Conservation (phyloP, 148 eudicot genomes). For the Diospyros lotus region DNA sequence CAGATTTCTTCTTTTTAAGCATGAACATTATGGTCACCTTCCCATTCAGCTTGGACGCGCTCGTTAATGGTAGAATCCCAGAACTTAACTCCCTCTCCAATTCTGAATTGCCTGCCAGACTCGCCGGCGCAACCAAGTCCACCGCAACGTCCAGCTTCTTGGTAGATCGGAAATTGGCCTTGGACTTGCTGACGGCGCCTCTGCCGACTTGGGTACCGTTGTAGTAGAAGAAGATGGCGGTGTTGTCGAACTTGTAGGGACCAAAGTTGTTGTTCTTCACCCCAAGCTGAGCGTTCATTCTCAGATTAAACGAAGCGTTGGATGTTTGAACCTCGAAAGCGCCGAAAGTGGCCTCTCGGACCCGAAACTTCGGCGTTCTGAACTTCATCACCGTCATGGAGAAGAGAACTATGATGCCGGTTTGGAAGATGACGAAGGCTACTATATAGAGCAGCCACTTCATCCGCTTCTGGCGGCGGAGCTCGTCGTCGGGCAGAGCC, state of each 20-base stretch:
- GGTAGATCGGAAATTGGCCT: neutral
- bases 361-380: slow-evolving; percentile 13
- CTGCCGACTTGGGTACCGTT: neutral
- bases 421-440: slow-evolving; percentile 4
- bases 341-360: neutral
- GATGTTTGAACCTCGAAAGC: neutral
- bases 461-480: neutral
- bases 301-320: slow-evolving; percentile 3
- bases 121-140: neutral
- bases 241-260: neutral
- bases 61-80: slow-evolving; percentile 13
- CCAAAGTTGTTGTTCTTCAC: slow-evolving; percentile 12
- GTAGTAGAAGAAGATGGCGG: slow-evolving; percentile 2
- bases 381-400: slow-evolving; percentile 12
- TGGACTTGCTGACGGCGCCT: neutral
- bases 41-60: neutral
- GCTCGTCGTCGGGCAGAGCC: no score
- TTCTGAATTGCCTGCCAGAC: neutral
- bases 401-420: neutral
- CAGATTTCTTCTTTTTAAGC: neutral
- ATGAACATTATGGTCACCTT: neutral
- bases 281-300: slow-evolving; percentile 5
- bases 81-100: neutral
- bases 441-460: neutral
- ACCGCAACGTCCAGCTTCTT: neutral